Base-by-base conservation (phyloP, 78 protist species). In the Planoprotostelium fungivorum region DNA sequence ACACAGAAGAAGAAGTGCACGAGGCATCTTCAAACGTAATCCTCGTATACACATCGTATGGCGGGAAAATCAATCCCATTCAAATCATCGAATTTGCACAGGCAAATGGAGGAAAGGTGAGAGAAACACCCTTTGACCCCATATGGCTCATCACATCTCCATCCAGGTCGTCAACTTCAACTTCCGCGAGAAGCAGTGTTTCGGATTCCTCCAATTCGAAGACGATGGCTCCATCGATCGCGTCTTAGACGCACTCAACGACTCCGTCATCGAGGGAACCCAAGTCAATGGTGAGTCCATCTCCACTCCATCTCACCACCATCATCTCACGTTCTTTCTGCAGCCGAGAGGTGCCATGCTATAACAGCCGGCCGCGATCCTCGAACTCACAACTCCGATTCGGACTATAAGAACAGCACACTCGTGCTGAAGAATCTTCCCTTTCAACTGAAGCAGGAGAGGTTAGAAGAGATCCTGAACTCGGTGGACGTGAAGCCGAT, bases 161-260 rank as follows among this genome's bases (percentile, higher is more conserved):
- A 25, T 16, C 31, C 73, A 51, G 73, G 73, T 51, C 73, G 16
- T 51, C 73, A 51, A 51, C 16, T 51, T 51, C 16, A 51, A 92
- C 88, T 92, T 92, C 36, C 63, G 94, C 36, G 94, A 92, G 31
- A 39, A 92, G 28, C 94, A 92, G 85, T 90, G 84, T 84, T 92
- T 92, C 90, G 94, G 94, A 31, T 92, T 92, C 37, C 93, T 92
- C 0, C 94, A 92, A 63, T 92, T 92, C 73, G 86, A 90, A 28
- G 94, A 92, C 35, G 83, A 89, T 16, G 94, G 88, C 5, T 86
- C 90, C 1, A 91, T 90, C 25, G 94, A 92, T 34, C 87, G 88
- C 38, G 94, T 91, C 37, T 90, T 92, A 29, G 91, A 92, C 28
- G 85, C 34, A 38, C 31, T 92, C 10, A 92, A 86, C 38, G 36